Evolutionary conservation across 805 yeast species (phyloP), one percentile per base, ranked within the genome.

Genomic region (Candida sithepensis): DNA sequence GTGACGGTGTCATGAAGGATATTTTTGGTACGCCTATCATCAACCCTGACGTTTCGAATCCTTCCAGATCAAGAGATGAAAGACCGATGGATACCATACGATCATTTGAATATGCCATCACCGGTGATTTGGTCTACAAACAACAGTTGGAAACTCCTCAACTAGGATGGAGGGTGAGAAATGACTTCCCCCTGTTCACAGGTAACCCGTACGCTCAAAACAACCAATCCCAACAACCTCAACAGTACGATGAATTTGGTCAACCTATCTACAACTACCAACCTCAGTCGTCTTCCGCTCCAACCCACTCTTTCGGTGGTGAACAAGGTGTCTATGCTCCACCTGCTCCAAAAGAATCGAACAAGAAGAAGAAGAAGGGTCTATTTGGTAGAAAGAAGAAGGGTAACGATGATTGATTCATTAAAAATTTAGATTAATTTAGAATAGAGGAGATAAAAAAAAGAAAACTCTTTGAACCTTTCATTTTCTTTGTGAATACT

Each of bases 71-170:
- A 19, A 80, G 99, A 67, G 92, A 91, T 66, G 99, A 94, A 69
- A 81, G 99, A 60, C 99, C 99, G 3, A 72, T 94, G 59, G 99
- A 95, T 66, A 94, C 99, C 2, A 91, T 94, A 60, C 77, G 98
- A 58, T 77, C 88, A 4, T 94, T 94, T 68, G 98, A 94, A 72
- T 94, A 85, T 63, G 84, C 97, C 34, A 90, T 94, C 54, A 88
- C 96, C 6, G 96, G 96, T 44, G 99, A 94, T 66, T 70, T 76
- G 48, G 67, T 79, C 12, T 85, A 87, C 72, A 81, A 84, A 45
- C 94, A 88, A 48, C 89, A 87, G 58, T 73, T 89, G 59, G 97
- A 91, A 67, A 75, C 91, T 3, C 79, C 79, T 7, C 73, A 80
- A 18, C 75, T 85, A 39, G 98, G 97, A 14, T 91, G 95, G 85